Percentiles rank a stretch among this genome's conserved stretches.
These are phyloP conservation scores for Symbiodinium pilosum DNA, from an alignment of 73 alveolate genomes.

Conservation along the genomic window DNA sequence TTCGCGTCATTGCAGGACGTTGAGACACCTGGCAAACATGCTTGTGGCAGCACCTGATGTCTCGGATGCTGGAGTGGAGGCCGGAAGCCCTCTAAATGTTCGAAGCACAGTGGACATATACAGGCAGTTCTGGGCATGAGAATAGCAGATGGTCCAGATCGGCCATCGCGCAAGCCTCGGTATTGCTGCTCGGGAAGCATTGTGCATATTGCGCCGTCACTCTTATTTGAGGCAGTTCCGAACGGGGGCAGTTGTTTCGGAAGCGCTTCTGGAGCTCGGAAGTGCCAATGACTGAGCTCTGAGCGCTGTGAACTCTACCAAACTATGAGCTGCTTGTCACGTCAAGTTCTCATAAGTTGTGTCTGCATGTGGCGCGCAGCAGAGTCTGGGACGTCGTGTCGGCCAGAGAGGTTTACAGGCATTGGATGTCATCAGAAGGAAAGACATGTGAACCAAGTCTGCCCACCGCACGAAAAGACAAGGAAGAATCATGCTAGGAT, in stretches of 20 bases:
- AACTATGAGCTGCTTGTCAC: no score
- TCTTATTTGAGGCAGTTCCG: constrained; percentile 58
- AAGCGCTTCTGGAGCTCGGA: constrained; percentile 83
- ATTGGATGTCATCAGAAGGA: no score
- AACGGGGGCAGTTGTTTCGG: constrained; percentile 49
- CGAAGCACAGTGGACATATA: no score
- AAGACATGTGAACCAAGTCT: no score
- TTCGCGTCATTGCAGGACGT: constrained; percentile 24
- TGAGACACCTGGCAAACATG: constrained; percentile 49
- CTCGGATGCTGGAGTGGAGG: constrained; percentile 41
- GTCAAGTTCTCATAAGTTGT: no score
- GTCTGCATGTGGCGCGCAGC: no score
- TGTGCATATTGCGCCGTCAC: not conserved
- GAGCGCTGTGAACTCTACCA: not conserved
- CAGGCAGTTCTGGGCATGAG: constrained; percentile 43
- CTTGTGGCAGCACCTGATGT: constrained; percentile 38
- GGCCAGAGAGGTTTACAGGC: no score
- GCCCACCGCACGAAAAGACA: no score
- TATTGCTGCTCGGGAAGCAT: not conserved
- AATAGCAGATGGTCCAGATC: constrained; percentile 52
- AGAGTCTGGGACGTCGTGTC: no score
- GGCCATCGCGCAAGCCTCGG: constrained; percentile 17
- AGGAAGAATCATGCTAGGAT: no score
- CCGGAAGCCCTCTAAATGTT: no score
- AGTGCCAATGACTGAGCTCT: not conserved